Evolutionary conservation across 148 eudicot species (phyloP), one percentile per base, ranked within the genome.

Genomic region (Limonium bicolor): DNA sequence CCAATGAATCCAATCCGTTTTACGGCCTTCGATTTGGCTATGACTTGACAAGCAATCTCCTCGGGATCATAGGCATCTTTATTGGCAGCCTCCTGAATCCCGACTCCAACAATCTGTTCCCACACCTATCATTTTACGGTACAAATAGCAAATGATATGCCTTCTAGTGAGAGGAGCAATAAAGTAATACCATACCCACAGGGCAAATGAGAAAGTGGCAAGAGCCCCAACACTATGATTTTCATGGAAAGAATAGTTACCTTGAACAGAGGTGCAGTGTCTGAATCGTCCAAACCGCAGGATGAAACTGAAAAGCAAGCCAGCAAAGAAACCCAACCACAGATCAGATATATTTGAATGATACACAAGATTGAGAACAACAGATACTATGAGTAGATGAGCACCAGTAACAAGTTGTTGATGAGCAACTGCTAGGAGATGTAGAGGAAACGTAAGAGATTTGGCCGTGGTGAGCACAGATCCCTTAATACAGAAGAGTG

Each of bases 391-490:
- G n/a, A n/a, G 32, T 15, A 21, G 43, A 54, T 37, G n/a, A 3
- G 20, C 73, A 85, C 99, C 99, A 55, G 87, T 76, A 63, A 80
- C 50, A 33, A 92, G 86, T 67, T 92, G 99, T 58, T 92, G 99
- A 61, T 81, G 70, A 45, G 99, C 84, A 67, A 76, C 94, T 28
- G 80, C 78, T 51, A 85, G 65, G 59, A 92, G 99, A 46, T 88
- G 99, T 55, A 85, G 62, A 39, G 99, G 99, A 73, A 92, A 92
- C 54, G 68, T 64, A 60, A 71, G 63, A 60, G 90, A 85, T 68
- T 77, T 92, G 36, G 95, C 94, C 70, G 68, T 58, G 46, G 70
- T 76, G 58, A 86, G 54, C 35, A 78, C 75, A 54, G 51, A 59
- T 31, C 77, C 94, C 99, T 92, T 34, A 30, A 70, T 64, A 41